Evolutionary conservation across 345 rosid genomes (phyloP).

Genomic region (Kernera saxatilis): DNA sequence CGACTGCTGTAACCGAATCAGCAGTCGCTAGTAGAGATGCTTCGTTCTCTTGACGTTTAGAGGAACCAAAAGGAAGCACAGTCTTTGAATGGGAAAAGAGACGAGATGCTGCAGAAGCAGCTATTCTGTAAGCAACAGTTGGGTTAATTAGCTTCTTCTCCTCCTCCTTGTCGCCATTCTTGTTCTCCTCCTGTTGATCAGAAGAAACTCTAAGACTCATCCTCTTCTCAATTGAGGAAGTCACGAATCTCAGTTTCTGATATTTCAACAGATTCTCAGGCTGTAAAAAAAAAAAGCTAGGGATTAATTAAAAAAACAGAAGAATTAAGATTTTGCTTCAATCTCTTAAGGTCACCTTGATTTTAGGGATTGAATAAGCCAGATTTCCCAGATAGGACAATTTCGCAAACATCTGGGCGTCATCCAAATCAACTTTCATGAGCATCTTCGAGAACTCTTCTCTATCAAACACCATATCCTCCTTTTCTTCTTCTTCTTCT

Average conservation of each 20-base stretch:
- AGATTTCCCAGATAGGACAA: constrained; percentile 71
- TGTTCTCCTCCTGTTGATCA: constrained; percentile 37
- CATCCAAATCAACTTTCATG: constrained; percentile 54
- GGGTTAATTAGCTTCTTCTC: constrained; percentile 42
- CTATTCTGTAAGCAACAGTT: constrained; percentile 69
- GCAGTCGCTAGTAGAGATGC: constrained; percentile 80
- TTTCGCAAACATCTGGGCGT: constrained; percentile 72
- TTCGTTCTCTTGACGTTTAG: constrained; percentile 32
- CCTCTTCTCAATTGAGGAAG: constrained; percentile 65
- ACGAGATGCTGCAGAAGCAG: constrained; percentile 87
- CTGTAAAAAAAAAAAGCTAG: constrained; percentile 32
- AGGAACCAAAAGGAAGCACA: constrained; percentile 52
- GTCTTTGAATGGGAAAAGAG: constrained; percentile 60
- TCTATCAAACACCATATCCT: constrained; percentile 48
- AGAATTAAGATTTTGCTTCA: not conserved
- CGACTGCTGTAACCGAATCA: constrained; percentile 95
- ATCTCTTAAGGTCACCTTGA: constrained; percentile 42
- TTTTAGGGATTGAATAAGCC: constrained; percentile 70
- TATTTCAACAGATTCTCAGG: constrained; percentile 54
- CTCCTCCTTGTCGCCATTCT: constrained; percentile 20
- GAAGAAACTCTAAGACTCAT: constrained; percentile 30
- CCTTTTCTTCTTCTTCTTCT: constrained; percentile 31
- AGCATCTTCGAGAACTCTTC: constrained; percentile 69
- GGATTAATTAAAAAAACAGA: not conserved
- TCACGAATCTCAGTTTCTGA: constrained; percentile 53